A percentile compares a stretch with the other conserved stretches of the same genome.
phyloP scores from a whole-genome alignment of 192 early-diverging fungal species.

The Geranomyces variabilis region DNA sequence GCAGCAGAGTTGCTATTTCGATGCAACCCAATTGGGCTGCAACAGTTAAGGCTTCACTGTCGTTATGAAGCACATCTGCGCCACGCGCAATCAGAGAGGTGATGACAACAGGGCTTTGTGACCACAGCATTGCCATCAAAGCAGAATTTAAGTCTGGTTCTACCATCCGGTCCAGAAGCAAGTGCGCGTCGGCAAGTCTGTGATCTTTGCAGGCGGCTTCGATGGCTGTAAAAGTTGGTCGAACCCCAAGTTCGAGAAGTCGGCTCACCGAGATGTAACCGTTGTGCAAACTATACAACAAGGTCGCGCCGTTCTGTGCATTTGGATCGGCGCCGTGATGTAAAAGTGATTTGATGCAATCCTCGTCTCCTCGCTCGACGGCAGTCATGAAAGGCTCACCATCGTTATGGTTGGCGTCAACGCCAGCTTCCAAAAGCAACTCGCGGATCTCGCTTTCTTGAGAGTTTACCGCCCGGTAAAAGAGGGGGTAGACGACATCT shows the following conservation, averaged over 20 bases:
- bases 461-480: background rate
- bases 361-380: background rate
- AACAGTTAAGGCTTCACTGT: constrained; percentile 7
- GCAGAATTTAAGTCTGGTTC: background rate
- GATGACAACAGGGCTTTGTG: background rate
- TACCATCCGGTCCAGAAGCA: constrained; percentile 7
- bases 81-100: background rate
- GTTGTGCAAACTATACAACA: background rate
- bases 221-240: background rate
- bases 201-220: background rate
- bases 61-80: constrained; percentile 4
- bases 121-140: background rate
- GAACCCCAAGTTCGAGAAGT: background rate
- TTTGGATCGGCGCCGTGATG: constrained; percentile 3
- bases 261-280: background rate
- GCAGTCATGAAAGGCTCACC: background rate
- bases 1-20: too few relatives aligned
- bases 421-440: background rate
- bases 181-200: background rate
- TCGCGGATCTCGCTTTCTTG: background rate
- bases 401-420: constrained; percentile 1
- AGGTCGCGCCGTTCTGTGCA: background rate
- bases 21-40: too few relatives aligned
- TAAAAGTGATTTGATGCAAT: background rate
- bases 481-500: background rate